Percentiles rank a stretch among this genome's conserved stretches.
Conservation (phyloP, 441 rosid species). For the Erodium texanum region DNA sequence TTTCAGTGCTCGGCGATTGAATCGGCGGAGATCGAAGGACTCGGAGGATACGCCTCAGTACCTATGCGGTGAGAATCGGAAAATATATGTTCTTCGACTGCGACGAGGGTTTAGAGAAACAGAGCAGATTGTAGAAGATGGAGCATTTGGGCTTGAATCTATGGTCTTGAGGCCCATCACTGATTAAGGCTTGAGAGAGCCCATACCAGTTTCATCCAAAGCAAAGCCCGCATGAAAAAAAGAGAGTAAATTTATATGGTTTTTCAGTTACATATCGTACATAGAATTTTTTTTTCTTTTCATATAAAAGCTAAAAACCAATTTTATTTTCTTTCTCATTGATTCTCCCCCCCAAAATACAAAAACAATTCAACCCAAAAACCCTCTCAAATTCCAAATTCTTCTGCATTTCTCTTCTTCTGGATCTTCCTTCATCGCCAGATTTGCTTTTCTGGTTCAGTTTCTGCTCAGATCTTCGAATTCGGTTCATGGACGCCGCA, state of each 20-base stretch:
- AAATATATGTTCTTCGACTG: background rate
- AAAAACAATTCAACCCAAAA: background rate
- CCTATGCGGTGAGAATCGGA: background rate
- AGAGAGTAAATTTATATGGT: background rate
- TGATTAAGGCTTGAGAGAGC: too few relatives aligned
- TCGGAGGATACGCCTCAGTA: background rate
- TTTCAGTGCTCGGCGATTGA: background rate
- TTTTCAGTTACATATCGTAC: background rate
- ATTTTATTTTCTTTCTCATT: background rate
- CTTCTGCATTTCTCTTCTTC: background rate
- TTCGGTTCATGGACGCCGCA: constrained; percentile 1
- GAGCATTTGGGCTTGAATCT: too few relatives aligned
- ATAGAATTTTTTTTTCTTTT: background rate
- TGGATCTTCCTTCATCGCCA: constrained; percentile 1
- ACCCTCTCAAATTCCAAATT: background rate
- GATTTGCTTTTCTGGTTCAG: constrained; percentile 5
- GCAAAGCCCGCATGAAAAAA: too few relatives aligned
- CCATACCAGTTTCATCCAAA: too few relatives aligned
- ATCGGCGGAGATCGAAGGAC: background rate
- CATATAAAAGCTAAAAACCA: background rate
- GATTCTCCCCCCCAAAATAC: constrained; percentile 6
- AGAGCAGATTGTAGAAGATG: too few relatives aligned
- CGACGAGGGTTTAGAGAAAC: background rate
- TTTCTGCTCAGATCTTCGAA: constrained; percentile 8
- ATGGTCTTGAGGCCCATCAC: too few relatives aligned